Evolutionary conservation across 306 rosid genomes (phyloP).

Genomic region (Quercus aquifolioides): DNA sequence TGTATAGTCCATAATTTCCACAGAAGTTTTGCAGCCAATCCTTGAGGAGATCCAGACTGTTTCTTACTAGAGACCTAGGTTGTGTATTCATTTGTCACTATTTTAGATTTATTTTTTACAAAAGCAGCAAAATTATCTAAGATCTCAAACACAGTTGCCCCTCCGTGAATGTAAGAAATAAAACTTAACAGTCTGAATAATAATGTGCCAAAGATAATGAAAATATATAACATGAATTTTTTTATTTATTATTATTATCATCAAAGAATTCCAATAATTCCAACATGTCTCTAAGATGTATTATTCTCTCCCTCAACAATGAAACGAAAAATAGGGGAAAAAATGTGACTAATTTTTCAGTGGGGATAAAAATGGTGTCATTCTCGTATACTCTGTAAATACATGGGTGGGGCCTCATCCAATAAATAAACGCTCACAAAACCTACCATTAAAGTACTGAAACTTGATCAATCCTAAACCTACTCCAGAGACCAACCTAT

Average conservation of each 20-base stretch:
- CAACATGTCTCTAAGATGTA: not conserved
- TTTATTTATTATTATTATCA: not conserved
- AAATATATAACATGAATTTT: not conserved
- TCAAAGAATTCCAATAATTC: not conserved
- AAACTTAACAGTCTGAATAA: too few species aligned
- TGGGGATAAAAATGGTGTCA: not conserved
- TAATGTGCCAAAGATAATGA: not conserved
- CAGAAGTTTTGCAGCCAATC: too few species aligned
- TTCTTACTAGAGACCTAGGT: too few species aligned
- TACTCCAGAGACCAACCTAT: conserved; percentile 10
- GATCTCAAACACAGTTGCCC: too few species aligned
- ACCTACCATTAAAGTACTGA: not conserved
- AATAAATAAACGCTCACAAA: not conserved
- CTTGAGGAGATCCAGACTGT: too few species aligned
- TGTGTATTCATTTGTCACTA: too few species aligned
- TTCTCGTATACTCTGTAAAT: not conserved
- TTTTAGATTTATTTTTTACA: too few species aligned
- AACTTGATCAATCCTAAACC: not conserved
- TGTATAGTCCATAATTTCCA: too few species aligned
- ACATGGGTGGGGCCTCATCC: too few species aligned
- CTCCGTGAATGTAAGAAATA: too few species aligned
- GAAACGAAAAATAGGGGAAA: not conserved
- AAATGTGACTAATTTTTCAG: not conserved
- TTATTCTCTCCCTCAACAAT: not conserved
- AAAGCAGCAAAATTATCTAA: too few species aligned